These are phyloP conservation scores for Ophiostoma ulmi DNA, from an alignment of 2,329 filamentous ascomycete species.

Conservation along the genomic window DNA sequence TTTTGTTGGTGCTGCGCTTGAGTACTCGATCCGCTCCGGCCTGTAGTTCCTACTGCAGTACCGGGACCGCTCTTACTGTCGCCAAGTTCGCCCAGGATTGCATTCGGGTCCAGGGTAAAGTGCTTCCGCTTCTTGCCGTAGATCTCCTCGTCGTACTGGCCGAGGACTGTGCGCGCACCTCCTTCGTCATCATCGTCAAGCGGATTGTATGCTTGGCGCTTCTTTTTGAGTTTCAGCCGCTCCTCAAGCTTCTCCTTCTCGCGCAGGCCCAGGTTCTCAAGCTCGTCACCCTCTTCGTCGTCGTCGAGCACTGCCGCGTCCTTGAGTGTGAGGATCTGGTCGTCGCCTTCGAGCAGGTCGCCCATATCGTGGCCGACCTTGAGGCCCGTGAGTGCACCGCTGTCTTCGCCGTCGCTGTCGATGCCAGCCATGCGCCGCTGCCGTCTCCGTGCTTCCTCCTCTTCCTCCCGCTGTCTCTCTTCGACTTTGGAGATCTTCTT, in stretches of 20 bases:
- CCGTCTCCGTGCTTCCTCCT: conserved; percentile 69
- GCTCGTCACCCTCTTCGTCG: conserved; percentile 83
- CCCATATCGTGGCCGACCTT: conserved; percentile 84
- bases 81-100: conserved; percentile 56
- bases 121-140: conserved; percentile 80
- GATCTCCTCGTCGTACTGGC: conserved; percentile 95
- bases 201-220: conserved; percentile 82
- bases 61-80: conserved; percentile 38
- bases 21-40: neutral
- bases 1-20: neutral
- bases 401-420: conserved; percentile 64
- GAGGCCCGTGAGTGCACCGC: conserved; percentile 77
- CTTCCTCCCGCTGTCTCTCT: conserved; percentile 62
- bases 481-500: conserved; percentile 83
- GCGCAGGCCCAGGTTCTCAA: conserved; percentile 69
- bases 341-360: conserved; percentile 74
- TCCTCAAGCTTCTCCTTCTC: conserved; percentile 70
- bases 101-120: conserved; percentile 79
- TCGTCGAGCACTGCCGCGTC: conserved; percentile 80
- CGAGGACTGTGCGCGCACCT: conserved; percentile 63
- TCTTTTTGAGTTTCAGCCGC: conserved; percentile 81
- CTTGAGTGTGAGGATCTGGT: conserved; percentile 91
- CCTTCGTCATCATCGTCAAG: conserved; percentile 58
- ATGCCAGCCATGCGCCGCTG: conserved; percentile 37
- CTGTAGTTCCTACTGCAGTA: neutral